These are phyloP conservation scores for Annona cherimola DNA, from an alignment of 164 flowering plant genomes.

Conservation along the genomic window DNA sequence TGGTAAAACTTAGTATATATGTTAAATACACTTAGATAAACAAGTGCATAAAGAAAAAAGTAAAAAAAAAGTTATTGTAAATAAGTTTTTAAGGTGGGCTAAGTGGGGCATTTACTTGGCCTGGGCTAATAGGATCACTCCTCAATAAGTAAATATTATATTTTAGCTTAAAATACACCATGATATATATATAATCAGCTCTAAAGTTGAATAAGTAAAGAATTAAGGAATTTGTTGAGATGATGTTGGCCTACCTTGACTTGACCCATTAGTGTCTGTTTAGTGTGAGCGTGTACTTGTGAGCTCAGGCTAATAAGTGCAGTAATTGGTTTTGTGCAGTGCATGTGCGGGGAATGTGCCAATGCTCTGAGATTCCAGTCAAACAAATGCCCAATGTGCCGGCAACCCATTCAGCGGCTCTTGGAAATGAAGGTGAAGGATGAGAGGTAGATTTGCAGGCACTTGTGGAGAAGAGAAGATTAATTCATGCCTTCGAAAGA, in stretches of 20 bases:
- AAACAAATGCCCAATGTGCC: constrained; percentile 87
- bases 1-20: too few relatives aligned
- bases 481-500: background rate
- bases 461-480: background rate
- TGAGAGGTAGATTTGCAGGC: constrained; percentile 9
- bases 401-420: constrained; percentile 85
- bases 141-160: too few relatives aligned
- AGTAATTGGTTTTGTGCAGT: constrained; percentile 44
- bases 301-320: background rate
- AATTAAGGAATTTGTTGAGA: background rate
- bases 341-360: constrained; percentile 96
- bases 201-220: background rate
- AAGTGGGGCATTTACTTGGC: too few relatives aligned
- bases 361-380: constrained; percentile 84
- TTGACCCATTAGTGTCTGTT: background rate
- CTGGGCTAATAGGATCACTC: too few relatives aligned
- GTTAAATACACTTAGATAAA: too few relatives aligned
- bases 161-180: too few relatives aligned
- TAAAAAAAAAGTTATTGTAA: too few relatives aligned
- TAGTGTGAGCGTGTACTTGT: background rate
- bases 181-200: too few relatives aligned
- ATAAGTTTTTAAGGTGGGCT: too few relatives aligned
- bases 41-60: too few relatives aligned
- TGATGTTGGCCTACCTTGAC: background rate
- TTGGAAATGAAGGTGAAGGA: constrained; percentile 75